Percentiles rank a stretch among this genome's conserved stretches.
Conservation (phyloP, 2,329 filamentous ascomycete genomes). For the Trichoderma sp. region DNA sequence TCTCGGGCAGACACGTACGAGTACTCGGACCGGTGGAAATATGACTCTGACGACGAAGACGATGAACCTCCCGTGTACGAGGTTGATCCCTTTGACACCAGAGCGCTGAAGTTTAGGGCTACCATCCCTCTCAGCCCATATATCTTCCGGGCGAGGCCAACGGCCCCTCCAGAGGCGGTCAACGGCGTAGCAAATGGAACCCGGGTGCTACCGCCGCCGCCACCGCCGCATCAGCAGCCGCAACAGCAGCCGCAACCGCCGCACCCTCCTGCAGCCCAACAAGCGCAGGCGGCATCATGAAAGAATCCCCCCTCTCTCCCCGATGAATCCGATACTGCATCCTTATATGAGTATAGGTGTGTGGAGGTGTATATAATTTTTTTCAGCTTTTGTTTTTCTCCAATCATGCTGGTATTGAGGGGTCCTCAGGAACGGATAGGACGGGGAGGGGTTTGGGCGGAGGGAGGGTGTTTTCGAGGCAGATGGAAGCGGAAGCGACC, state of each 20-base stretch:
- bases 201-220: constrained; percentile 27
- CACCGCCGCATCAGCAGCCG: background rate
- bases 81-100: constrained; percentile 66
- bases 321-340: constrained; percentile 7
- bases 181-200: constrained; percentile 26
- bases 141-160: constrained; percentile 39
- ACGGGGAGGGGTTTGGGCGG: background rate
- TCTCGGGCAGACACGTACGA: constrained; percentile 44
- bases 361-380: constrained; percentile 19
- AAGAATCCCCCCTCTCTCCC: background rate
- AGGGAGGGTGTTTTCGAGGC: constrained; percentile 4
- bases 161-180: constrained; percentile 30
- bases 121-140: constrained; percentile 51
- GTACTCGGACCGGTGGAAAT: constrained; percentile 73
- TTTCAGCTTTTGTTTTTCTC: constrained; percentile 10
- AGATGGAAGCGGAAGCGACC: background rate
- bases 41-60: constrained; percentile 82
- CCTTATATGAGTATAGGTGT: constrained; percentile 25
- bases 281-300: constrained; percentile 29
- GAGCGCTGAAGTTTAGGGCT: constrained; percentile 59
- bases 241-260: constrained; percentile 26
- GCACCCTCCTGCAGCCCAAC: constrained; percentile 22
- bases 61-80: constrained; percentile 72
- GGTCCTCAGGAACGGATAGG: constrained; percentile 12
- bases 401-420: background rate